These are phyloP conservation scores for Termitomyces eurrhizus DNA, from an alignment of 768 basidiomycete genomes.

Conservation along the genomic window DNA sequence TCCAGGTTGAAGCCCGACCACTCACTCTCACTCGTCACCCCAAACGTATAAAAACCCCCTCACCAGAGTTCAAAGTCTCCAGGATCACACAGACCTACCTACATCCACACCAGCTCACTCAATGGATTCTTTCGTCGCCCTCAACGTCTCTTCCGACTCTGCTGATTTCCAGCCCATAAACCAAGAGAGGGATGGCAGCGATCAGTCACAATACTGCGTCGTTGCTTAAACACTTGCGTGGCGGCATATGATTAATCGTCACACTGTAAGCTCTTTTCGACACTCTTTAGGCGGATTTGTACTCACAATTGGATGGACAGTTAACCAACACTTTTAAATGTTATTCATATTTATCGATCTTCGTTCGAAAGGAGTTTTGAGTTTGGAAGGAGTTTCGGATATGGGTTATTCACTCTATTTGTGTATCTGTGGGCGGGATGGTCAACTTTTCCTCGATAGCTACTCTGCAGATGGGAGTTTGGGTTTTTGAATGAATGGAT, in stretches of 20 bases:
- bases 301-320: not conserved
- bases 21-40: too few relatives aligned
- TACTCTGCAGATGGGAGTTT: not conserved
- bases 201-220: not conserved
- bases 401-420: not conserved
- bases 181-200: not conserved
- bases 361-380: not conserved
- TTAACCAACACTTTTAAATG: not conserved
- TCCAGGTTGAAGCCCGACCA: not conserved
- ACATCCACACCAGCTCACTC: not conserved
- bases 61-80: not conserved
- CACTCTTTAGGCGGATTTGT: not conserved
- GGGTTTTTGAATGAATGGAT: not conserved
- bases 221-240: not conserved
- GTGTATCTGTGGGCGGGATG: not conserved
- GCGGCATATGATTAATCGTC: not conserved
- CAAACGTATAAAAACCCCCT: not conserved
- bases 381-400: not conserved
- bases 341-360: not conserved
- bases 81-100: not conserved
- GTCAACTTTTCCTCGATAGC: not conserved
- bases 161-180: not conserved
- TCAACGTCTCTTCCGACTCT: not conserved
- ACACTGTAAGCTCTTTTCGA: not conserved
- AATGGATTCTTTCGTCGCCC: constrained; percentile 4